These are phyloP conservation scores for Raphanus raphanistrum DNA, from an alignment of 345 rosid species.

Conservation along the genomic window DNA sequence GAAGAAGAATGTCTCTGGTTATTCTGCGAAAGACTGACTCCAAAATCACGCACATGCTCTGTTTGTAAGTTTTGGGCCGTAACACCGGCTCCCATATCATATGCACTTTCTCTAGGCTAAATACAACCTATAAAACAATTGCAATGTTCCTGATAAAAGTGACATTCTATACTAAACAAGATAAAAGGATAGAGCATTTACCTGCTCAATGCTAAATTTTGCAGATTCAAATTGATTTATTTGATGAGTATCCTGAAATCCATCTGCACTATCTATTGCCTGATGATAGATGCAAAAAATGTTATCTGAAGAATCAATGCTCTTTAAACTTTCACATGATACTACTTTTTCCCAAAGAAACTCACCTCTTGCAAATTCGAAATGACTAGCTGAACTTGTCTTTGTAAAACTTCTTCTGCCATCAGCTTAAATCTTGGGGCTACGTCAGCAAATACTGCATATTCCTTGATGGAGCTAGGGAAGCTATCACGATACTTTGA, in stretches of 20 bases:
- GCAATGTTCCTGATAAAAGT: slow-evolving; percentile 12
- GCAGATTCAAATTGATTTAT: slow-evolving; percentile 82
- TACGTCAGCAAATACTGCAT: slow-evolving; percentile 81
- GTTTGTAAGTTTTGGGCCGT: slow-evolving; percentile 71
- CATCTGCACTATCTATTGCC: slow-evolving; percentile 92
- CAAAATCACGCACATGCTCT: slow-evolving; percentile 76
- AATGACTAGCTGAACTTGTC: slow-evolving; percentile 74
- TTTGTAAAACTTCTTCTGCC: slow-evolving; percentile 82
- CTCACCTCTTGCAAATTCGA: slow-evolving; percentile 73
- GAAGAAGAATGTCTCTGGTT: slow-evolving; percentile 66
- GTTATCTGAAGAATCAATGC: slow-evolving; percentile 1
- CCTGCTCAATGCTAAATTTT: slow-evolving; percentile 89
- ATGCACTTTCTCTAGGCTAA: slow-evolving; percentile 87
- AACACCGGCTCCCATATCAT: slow-evolving; percentile 93
- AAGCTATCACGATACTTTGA: slow-evolving; percentile 82
- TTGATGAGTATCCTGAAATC: slow-evolving; percentile 92
- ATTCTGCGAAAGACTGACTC: slow-evolving; percentile 83
- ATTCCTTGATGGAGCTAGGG: slow-evolving; percentile 73
- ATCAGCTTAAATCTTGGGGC: slow-evolving; percentile 83
- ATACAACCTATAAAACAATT: slow-evolving; percentile 59
- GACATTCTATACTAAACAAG: neutral
- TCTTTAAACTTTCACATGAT: slow-evolving; percentile 5
- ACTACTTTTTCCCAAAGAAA: slow-evolving; percentile 13
- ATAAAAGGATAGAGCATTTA: slow-evolving; percentile 24
- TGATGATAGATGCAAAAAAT: slow-evolving; percentile 36